Conservation (phyloP, 1,139 yeast species). For the Candida mesenterica region DNA sequence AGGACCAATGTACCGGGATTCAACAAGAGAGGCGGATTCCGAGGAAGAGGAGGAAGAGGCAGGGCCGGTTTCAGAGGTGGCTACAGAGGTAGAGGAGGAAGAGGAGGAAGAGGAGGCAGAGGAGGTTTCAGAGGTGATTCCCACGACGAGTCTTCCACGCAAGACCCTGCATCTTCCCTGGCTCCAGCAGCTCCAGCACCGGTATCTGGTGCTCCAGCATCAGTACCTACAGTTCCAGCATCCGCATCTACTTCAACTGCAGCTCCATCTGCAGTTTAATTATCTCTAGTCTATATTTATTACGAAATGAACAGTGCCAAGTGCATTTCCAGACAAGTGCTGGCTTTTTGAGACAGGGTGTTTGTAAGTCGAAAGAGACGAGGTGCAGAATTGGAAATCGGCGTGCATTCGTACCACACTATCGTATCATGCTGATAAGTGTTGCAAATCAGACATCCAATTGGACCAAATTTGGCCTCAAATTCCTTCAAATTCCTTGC, state of each 20-base stretch:
- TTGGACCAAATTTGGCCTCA: too few relatives aligned
- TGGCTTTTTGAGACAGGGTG: too few relatives aligned
- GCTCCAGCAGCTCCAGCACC: neutral
- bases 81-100: constrained; percentile 14
- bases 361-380: too few relatives aligned
- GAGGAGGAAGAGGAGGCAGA: constrained; percentile 13
- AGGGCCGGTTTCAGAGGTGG: constrained; percentile 20
- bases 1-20: constrained; percentile 42
- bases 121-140: constrained; percentile 16
- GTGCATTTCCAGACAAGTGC: too few relatives aligned
- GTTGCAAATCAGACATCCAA: too few relatives aligned
- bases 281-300: too few relatives aligned
- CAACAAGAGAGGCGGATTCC: constrained; percentile 22
- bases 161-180: neutral
- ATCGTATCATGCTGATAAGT: too few relatives aligned
- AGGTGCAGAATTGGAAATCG: too few relatives aligned
- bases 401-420: too few relatives aligned
- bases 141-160: constrained; percentile 8
- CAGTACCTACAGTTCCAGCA: neutral
- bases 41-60: constrained; percentile 24
- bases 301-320: too few relatives aligned
- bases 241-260: too few relatives aligned
- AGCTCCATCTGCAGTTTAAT: neutral
- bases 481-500: too few relatives aligned
- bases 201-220: neutral